A percentile compares a stretch with the other conserved stretches of the same genome.
Evolutionary conservation across 495 filamentous ascomycete genomes (phyloP).

Genomic region (Penicillium mononematosum): DNA sequence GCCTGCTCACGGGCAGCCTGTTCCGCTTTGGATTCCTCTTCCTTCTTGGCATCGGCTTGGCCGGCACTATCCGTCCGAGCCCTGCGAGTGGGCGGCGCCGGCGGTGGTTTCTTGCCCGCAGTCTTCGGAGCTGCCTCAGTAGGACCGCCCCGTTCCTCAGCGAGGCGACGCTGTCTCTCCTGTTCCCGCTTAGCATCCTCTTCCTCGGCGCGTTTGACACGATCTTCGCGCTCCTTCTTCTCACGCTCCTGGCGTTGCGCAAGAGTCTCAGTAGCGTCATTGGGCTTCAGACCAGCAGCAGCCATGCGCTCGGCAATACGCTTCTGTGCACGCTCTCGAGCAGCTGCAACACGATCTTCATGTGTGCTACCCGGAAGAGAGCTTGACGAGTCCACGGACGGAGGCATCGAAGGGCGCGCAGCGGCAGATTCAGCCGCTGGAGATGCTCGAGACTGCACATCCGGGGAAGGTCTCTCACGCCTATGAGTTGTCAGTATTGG

Average conservation of each 20-base stretch:
- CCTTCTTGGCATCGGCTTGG: slow-evolving; percentile 55
- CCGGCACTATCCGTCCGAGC: slow-evolving; percentile 59
- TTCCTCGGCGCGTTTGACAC: slow-evolving; percentile 84
- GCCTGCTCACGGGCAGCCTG: slow-evolving; percentile 57
- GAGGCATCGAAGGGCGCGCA: slow-evolving; percentile 40
- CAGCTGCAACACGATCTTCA: slow-evolving; percentile 91
- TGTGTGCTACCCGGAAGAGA: slow-evolving; percentile 71
- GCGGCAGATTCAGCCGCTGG: slow-evolving; percentile 28
- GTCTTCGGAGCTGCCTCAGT: slow-evolving; percentile 54
- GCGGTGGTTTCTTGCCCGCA: slow-evolving; percentile 75
- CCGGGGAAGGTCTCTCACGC: slow-evolving; percentile 27
- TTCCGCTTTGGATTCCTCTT: slow-evolving; percentile 53
- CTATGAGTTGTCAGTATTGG: slow-evolving; percentile 22
- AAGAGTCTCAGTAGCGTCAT: slow-evolving; percentile 67
- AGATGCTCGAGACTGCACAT: slow-evolving; percentile 28
- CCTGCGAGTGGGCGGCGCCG: slow-evolving; percentile 78
- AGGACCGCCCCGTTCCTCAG: slow-evolving; percentile 73
- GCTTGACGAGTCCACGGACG: slow-evolving; percentile 43
- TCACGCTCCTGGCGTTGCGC: slow-evolving; percentile 87
- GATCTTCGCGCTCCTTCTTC: slow-evolving; percentile 79
- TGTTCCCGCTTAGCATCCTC: slow-evolving; percentile 90
- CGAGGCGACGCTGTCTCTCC: slow-evolving; percentile 80
- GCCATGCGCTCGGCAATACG: slow-evolving; percentile 98
- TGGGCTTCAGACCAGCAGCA: slow-evolving; percentile 82
- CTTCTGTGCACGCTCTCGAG: slow-evolving; percentile 94